Evolutionary conservation across 306 rosid genomes (phyloP).

Genomic region (Trifolium subterraneum): DNA sequence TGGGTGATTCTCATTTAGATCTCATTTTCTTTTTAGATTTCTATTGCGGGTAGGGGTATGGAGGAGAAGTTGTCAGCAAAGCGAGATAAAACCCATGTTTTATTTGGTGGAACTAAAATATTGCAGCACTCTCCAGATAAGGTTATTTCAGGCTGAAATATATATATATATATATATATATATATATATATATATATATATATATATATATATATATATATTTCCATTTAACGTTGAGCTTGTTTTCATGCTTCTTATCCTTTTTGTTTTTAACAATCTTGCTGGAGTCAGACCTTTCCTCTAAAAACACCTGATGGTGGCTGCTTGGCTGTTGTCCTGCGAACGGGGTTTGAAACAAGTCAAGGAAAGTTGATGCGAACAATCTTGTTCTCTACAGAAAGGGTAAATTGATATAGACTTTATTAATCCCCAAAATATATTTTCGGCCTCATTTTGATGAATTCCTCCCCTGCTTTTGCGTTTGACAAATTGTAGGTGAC

Average conservation of each 20-base stretch:
- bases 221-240: constrained; percentile 29
- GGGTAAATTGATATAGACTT: constrained; percentile 64
- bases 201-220: background rate
- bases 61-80: constrained; percentile 84
- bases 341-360: constrained; percentile 99
- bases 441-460: constrained; percentile 13
- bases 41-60: constrained; percentile 66
- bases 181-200: no score
- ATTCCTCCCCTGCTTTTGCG: constrained; percentile 26
- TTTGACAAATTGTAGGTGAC: constrained; percentile 66
- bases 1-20: constrained; percentile 38
- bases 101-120: constrained; percentile 97
- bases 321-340: constrained; percentile 91
- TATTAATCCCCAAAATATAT: constrained; percentile 24
- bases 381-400: constrained; percentile 93
- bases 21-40: constrained; percentile 63
- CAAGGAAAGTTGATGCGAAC: constrained; percentile 99
- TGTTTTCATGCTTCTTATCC: constrained; percentile 35
- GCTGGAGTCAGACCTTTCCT: constrained; percentile 74
- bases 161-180: no score
- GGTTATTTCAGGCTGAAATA: constrained; percentile 57
- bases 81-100: constrained; percentile 87
- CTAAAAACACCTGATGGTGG: constrained; percentile 96
- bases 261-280: constrained; percentile 38
- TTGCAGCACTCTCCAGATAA: constrained; percentile 96